Base-by-base conservation (phyloP, 192 early-diverging fungal genomes). In the Phlyctochytrium bullatum region DNA sequence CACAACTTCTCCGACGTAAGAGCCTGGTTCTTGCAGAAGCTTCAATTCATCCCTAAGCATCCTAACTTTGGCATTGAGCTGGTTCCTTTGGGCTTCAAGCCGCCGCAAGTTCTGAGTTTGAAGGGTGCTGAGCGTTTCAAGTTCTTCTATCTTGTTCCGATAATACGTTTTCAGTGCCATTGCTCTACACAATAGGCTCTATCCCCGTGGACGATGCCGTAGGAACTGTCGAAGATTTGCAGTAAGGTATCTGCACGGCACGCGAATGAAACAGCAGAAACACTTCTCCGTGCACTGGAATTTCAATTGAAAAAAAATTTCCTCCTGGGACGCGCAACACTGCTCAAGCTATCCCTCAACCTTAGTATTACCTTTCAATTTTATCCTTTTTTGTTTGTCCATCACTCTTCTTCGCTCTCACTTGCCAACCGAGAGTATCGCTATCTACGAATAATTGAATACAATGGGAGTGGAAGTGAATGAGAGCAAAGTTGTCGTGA, bases 71-170 rank as follows among this genome's bases (percentile, higher is more conserved):
- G 95, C 88, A 65, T 99, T 99, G 62, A 99, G 80, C 64, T 93
- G 89, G 78, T 99, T 99, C 59, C 97, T 87, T 78, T 99, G 97
- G 2, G 97, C 97, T 83, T 99, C 97, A 30, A 99, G 86, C 76
- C 97, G 95, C 54, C 95, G 86, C 69, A 99, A 83, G 80, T 99
- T 96, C 77, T 96, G 94, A 10, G 93, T 91, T 80, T 91, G 94
- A 68, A 90, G 83, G 61, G 91, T 88, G 80, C 91, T 94, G 62
- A 88, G 83, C 50, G 90, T 86, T 71, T 98, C 96, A 3, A 92
- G 85, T 66, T 92, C 89, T 78, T 98, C 67, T 50, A 84, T 80
- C 63, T 84, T 84, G 71, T 75, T 78, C 40, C 73, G 76, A 66
- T 84, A 84, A 60, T 84, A 84, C 28, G 73, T 59, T 56, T 63